Evolutionary conservation across 768 basidiomycete genomes (phyloP).

Genomic region (Baorangia bicolor): DNA sequence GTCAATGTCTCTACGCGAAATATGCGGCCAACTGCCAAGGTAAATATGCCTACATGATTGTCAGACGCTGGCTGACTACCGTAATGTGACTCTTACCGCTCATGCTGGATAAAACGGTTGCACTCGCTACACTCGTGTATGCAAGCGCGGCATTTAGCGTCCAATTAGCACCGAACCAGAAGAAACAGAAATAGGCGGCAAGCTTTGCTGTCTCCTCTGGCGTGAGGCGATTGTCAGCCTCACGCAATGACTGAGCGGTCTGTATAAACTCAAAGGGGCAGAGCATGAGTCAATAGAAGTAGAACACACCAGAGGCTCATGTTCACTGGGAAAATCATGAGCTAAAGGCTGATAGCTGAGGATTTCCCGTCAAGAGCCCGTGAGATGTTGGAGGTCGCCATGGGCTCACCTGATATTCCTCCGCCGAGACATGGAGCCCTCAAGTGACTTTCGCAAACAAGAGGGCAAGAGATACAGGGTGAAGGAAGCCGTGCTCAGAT

Average conservation of each 20-base stretch:
- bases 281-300: neutral
- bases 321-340: slow-evolving; percentile 12
- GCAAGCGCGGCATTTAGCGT: slow-evolving; percentile 77
- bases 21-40: slow-evolving; percentile 77
- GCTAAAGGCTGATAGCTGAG: slow-evolving; percentile 27
- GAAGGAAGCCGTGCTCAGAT: slow-evolving; percentile 91
- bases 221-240: slow-evolving; percentile 46
- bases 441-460: slow-evolving; percentile 35
- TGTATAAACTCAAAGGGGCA: slow-evolving; percentile 3
- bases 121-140: slow-evolving; percentile 92
- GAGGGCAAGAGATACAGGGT: slow-evolving; percentile 75
- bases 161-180: slow-evolving; percentile 98
- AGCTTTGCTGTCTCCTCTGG: slow-evolving; percentile 71
- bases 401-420: slow-evolving; percentile 11
- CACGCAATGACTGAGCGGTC: slow-evolving; percentile 6
- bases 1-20: slow-evolving; percentile 81
- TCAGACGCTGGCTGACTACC: neutral
- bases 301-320: slow-evolving; percentile 21
- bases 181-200: slow-evolving; percentile 76
- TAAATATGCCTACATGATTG: slow-evolving; percentile 77
- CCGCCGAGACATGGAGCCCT: neutral
- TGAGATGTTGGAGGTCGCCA: neutral
- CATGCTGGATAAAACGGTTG: slow-evolving; percentile 85
- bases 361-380: neutral
- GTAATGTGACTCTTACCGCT: slow-evolving; percentile 58